phyloP scores from a whole-genome alignment of 768 basidiomycete genomes.

The Cubamyces lactineus region DNA sequence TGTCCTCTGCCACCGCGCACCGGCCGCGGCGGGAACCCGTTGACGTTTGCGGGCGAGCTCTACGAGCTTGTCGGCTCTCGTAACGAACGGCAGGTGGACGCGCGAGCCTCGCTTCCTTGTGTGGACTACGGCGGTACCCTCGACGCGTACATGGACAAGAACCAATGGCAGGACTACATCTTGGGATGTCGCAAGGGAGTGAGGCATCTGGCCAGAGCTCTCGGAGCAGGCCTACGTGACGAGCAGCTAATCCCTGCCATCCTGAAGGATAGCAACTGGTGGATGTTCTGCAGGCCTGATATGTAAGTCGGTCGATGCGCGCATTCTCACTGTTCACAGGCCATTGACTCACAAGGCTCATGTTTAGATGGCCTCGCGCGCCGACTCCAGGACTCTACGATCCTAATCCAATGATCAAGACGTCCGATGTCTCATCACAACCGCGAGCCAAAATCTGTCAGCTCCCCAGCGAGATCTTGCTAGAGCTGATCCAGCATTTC shows the following conservation, averaged over 20 bases:
- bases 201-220: background rate
- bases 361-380: background rate
- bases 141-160: background rate
- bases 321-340: too few species aligned
- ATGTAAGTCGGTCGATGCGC: background rate
- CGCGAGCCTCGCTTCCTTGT: background rate
- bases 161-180: background rate
- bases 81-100: background rate
- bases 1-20: background rate
- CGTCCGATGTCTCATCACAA: background rate
- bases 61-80: background rate
- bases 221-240: background rate
- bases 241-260: background rate
- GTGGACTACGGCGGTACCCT: background rate
- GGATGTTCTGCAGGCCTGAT: background rate
- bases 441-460: background rate
- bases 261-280: background rate
- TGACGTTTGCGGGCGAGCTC: background rate
- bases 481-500: slow-evolving; percentile 1
- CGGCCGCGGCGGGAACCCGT: background rate
- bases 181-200: background rate
- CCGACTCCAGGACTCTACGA: background rate
- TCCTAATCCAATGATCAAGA: background rate
- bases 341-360: too few species aligned
- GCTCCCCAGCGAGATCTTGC: background rate